Base-by-base conservation (phyloP, 305 asterid species). In the Plantago coronopus region DNA sequence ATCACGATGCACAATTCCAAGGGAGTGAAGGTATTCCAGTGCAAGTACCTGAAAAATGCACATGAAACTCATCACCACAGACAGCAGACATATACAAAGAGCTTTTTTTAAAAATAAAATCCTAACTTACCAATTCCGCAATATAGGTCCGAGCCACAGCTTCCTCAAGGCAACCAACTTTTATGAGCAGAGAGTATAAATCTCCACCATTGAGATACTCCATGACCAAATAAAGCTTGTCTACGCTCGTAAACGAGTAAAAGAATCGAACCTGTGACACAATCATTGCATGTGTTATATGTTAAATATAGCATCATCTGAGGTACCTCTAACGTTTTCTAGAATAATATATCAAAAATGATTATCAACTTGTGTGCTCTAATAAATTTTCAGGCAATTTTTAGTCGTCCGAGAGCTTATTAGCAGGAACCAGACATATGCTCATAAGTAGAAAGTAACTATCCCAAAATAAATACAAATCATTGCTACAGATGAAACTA, bases 151-250 rank as follows among this genome's bases (percentile, higher is more conserved):
- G 93, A 66, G 90, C 95, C 57, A 88, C 81, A 48, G 80, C 79
- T 79, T 88, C 96, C 73, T 80, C 96, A 60, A 91, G 85, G 81
- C 95, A 88, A 53, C 89, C 90, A 57, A 91, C 77, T 73, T 83
- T 86, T 65, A 70, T 86, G 20, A 91, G 90, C 79, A 91, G 65
- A 69, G 98, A 91, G 84, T 75, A 91, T 37, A 91, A 72, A 80
- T 91, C 98, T 65, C 98, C 98, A 58, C 98, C 98, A 58, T 82
- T 91, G 72, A 91, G 91, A 82, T 86, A 91, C 71, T 91, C 98
- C 98, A 91, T 91, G 64, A 91, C 98, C 87, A 91, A 79, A 78
- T 91, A 91, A 61, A 91, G 95, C 74, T 88, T 84, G 67, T 84
- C 98, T 67, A 65, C 83, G 76, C 96, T 88, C 68, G 95, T 91